Percentiles rank a stretch among this genome's conserved stretches.
phyloP scores from a whole-genome alignment of 2,329 filamentous ascomycete genomes.

The Knoxdaviesia proteae region DNA sequence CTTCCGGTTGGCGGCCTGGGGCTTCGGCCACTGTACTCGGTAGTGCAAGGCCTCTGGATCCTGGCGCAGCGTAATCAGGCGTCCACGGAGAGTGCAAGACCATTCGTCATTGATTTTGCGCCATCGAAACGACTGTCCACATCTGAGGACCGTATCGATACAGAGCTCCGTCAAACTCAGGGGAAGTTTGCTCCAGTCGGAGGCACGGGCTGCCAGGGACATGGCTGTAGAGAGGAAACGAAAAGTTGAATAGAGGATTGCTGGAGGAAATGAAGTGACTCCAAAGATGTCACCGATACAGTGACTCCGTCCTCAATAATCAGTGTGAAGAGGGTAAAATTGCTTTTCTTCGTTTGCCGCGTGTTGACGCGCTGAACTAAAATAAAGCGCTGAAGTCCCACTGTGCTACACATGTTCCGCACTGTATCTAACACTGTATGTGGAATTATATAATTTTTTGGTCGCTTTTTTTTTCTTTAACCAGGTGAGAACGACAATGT shows the following conservation, averaged over 20 bases:
- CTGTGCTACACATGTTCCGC: too few relatives aligned
- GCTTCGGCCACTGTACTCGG: slow-evolving; percentile 39
- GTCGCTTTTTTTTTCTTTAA: not conserved
- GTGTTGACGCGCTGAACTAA: too few relatives aligned
- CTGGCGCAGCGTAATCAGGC: slow-evolving; percentile 69
- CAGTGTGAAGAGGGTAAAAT: too few relatives aligned
- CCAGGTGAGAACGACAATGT: not conserved
- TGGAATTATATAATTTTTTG: not conserved
- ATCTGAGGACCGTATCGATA: slow-evolving; percentile 83
- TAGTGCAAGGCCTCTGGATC: slow-evolving; percentile 64
- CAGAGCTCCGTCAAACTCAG: slow-evolving; percentile 69
- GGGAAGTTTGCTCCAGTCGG: slow-evolving; percentile 75
- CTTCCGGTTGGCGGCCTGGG: slow-evolving; percentile 3
- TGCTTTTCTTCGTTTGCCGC: too few relatives aligned
- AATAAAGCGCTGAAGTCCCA: too few relatives aligned
- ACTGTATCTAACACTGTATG: not conserved
- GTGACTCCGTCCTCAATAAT: too few relatives aligned
- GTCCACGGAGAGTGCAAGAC: slow-evolving; percentile 73
- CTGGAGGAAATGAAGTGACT: not conserved
- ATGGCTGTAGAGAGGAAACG: not conserved
- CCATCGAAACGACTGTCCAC: slow-evolving; percentile 95
- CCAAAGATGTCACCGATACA: not conserved
- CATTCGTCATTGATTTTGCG: slow-evolving; percentile 69
- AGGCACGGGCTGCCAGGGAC: slow-evolving; percentile 13
- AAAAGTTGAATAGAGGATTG: not conserved